A percentile compares a stretch with the other conserved stretches of the same genome.
These are phyloP conservation scores for Kluyveromyces nonfermentans DNA, from an alignment of 805 yeast species.

Conservation along the genomic window DNA sequence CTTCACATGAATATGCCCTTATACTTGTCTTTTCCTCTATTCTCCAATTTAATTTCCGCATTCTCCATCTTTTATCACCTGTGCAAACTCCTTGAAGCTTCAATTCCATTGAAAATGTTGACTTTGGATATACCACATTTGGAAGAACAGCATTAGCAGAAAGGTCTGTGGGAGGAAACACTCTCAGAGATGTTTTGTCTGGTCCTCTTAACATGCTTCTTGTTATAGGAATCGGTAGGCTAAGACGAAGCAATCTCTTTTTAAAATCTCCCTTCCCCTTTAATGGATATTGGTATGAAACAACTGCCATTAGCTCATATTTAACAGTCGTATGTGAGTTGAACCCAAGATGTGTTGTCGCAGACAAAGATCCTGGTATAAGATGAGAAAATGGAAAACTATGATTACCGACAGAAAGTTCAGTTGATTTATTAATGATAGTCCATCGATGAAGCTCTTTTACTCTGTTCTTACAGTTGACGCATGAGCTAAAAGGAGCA, in stretches of 20 bases:
- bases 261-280: slow-evolving; percentile 11
- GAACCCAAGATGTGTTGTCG: slow-evolving; percentile 54
- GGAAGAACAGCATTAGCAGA: slow-evolving; percentile 84
- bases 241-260: slow-evolving; percentile 31
- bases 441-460: slow-evolving; percentile 83
- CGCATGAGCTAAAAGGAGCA: slow-evolving; percentile 41
- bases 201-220: slow-evolving; percentile 75
- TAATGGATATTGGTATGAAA: slow-evolving; percentile 33
- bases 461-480: slow-evolving; percentile 43
- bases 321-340: slow-evolving; percentile 43
- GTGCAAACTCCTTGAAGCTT: slow-evolving; percentile 63
- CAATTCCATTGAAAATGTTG: slow-evolving; percentile 75
- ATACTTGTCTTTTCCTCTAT: slow-evolving; percentile 75
- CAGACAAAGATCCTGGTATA: slow-evolving; percentile 81
- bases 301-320: slow-evolving; percentile 67
- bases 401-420: slow-evolving; percentile 61
- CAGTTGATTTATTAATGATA: slow-evolving; percentile 49
- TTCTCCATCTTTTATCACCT: slow-evolving; percentile 70
- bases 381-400: slow-evolving; percentile 89
- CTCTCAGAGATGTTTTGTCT: slow-evolving; percentile 77
- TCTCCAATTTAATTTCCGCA: slow-evolving; percentile 83
- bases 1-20: slow-evolving; percentile 45
- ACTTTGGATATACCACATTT: slow-evolving; percentile 79
- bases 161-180: slow-evolving; percentile 92
- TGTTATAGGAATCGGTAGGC: slow-evolving; percentile 60